A percentile compares a stretch with the other conserved stretches of the same genome.
Conservation (phyloP, 306 rosid genomes). For the Castanopsis chinensis region DNA sequence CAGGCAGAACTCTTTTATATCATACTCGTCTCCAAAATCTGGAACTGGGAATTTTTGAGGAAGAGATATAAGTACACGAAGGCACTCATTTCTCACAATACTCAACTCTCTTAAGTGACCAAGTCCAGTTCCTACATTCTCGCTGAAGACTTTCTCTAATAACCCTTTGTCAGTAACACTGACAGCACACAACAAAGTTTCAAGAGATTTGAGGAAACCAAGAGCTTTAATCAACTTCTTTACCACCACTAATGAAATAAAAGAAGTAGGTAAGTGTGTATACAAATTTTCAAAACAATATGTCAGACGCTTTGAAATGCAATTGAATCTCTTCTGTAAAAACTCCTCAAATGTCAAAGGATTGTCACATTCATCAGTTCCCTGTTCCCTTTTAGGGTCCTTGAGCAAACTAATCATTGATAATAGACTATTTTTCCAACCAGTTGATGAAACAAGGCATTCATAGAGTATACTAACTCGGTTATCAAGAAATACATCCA, state of each 20-base stretch:
- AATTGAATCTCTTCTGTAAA: slow-evolving; percentile 12
- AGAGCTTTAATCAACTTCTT: slow-evolving; percentile 27
- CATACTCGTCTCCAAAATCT: neutral
- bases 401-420: slow-evolving; percentile 19
- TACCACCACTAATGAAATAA: slow-evolving; percentile 19
- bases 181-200: slow-evolving; percentile 8
- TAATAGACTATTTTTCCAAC: slow-evolving; percentile 13
- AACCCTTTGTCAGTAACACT: slow-evolving; percentile 7
- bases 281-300: slow-evolving; percentile 11
- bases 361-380: neutral
- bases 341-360: slow-evolving; percentile 26
- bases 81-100: slow-evolving; percentile 5
- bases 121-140: neutral
- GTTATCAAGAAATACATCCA: slow-evolving; percentile 14
- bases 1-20: slow-evolving; percentile 46
- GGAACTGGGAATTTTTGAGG: slow-evolving; percentile 31
- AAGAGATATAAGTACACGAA: slow-evolving; percentile 24
- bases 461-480: neutral
- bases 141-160: neutral
- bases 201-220: slow-evolving; percentile 24
- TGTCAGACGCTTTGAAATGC: slow-evolving; percentile 12
- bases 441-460: neutral
- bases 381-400: slow-evolving; percentile 13
- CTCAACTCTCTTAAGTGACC: slow-evolving; percentile 10
- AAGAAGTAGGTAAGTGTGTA: slow-evolving; percentile 48